A percentile compares a stretch with the other conserved stretches of the same genome.
Conservation (phyloP, 2,329 filamentous ascomycete genomes). For the Exutisphaerella laricina region DNA sequence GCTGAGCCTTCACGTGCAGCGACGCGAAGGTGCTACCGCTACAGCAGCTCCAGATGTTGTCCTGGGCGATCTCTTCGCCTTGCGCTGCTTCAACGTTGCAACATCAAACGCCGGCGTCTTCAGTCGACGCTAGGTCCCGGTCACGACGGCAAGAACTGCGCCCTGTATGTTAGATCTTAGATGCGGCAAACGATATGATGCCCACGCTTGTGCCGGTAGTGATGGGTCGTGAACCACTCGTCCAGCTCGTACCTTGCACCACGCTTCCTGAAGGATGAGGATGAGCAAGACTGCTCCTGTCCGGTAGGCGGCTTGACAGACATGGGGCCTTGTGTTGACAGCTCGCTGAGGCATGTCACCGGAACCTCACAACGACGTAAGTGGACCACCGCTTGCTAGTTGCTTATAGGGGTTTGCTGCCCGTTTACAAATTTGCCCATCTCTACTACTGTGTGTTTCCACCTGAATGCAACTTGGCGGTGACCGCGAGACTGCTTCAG, state of each 20-base stretch:
- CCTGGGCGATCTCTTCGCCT: background rate
- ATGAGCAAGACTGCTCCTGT: background rate
- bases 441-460: too few relatives aligned
- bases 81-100: background rate
- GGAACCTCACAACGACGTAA: too few relatives aligned
- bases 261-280: background rate
- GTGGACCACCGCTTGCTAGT: too few relatives aligned
- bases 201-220: background rate
- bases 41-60: background rate
- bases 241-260: background rate
- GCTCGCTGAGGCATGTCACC: background rate
- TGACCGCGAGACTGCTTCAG: too few relatives aligned
- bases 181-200: background rate
- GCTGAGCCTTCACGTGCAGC: background rate
- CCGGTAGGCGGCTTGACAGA: background rate
- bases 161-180: background rate
- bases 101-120: background rate
- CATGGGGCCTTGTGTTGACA: constrained; percentile 2
- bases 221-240: constrained; percentile 1
- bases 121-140: background rate
- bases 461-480: too few relatives aligned
- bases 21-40: background rate
- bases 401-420: too few relatives aligned
- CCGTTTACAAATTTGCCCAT: too few relatives aligned
- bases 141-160: too few relatives aligned